A percentile compares a stretch with the other conserved stretches of the same genome.
These are phyloP conservation scores for Rhizopus delemar DNA, from an alignment of 371 early-diverging fungal genomes.

Conservation along the genomic window DNA sequence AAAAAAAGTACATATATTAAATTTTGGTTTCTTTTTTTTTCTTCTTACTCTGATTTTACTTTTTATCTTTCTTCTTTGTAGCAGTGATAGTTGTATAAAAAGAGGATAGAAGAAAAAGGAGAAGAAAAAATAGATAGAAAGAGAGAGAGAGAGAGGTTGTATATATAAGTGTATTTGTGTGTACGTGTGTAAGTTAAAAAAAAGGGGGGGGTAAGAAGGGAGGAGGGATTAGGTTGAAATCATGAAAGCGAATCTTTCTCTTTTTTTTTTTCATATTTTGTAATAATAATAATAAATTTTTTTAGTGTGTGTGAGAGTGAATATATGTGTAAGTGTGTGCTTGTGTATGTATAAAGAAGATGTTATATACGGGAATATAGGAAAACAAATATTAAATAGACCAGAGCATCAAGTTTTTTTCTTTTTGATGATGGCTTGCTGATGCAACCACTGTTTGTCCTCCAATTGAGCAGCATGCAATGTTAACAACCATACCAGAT, in stretches of 20 bases:
- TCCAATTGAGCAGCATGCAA: constrained; percentile 34
- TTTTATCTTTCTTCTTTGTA: too few relatives aligned
- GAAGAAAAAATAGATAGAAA: background rate
- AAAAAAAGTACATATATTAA: background rate
- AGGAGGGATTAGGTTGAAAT: background rate
- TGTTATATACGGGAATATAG: constrained; percentile 1
- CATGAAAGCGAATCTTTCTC: background rate
- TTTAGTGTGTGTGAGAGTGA: background rate
- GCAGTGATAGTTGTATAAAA: background rate
- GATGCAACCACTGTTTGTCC: constrained; percentile 40
- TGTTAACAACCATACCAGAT: constrained; percentile 37
- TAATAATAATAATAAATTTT: background rate
- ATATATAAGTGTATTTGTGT: background rate
- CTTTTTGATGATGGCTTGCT: constrained; percentile 43
- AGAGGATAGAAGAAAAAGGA: background rate
- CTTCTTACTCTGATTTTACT: too few relatives aligned
- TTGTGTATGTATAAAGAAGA: too few relatives aligned
- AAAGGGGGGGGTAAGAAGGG: background rate
- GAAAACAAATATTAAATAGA: constrained; percentile 24
- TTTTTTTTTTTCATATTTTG: background rate
- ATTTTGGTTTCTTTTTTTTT: too few relatives aligned
- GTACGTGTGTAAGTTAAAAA: background rate
- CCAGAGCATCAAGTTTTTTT: constrained; percentile 51
- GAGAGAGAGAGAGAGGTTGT: background rate
- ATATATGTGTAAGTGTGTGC: background rate